Evolutionary conservation across 345 rosid species (phyloP).

Genomic region (Iberis pinnata): DNA sequence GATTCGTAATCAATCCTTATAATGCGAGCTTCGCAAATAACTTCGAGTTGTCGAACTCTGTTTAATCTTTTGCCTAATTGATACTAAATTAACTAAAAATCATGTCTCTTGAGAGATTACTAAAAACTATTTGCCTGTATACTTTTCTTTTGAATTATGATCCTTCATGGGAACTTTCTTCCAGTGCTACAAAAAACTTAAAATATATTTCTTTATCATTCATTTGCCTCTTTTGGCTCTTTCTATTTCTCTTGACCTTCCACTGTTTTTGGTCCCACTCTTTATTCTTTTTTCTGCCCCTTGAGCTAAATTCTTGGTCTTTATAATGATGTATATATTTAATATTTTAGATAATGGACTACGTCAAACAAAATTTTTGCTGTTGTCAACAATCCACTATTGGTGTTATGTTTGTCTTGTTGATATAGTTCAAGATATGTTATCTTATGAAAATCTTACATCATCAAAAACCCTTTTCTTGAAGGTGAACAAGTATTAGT

Average conservation of each 20-base stretch:
- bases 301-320: constrained; percentile 22
- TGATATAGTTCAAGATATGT: too few species aligned
- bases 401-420: too few species aligned
- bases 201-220: constrained; percentile 17
- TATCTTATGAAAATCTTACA: constrained; percentile 23
- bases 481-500: constrained; percentile 18
- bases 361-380: constrained; percentile 5
- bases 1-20: too few species aligned
- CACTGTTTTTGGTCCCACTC: constrained; percentile 30
- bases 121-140: neutral
- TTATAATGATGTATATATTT: constrained; percentile 2
- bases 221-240: constrained; percentile 27
- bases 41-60: too few species aligned
- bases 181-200: constrained; percentile 16
- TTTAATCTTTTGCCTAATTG: too few species aligned
- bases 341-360: constrained; percentile 14
- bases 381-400: constrained; percentile 31
- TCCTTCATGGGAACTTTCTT: constrained; percentile 6
- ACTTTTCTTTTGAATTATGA: constrained; percentile 4
- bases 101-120: constrained; percentile 15
- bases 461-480: constrained; percentile 23
- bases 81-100: too few species aligned
- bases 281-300: constrained; percentile 18
- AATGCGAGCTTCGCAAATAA: too few species aligned
- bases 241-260: constrained; percentile 28